Percentiles rank a stretch among this genome's conserved stretches.
These are phyloP conservation scores for Aspergillus thermomutatus DNA, from an alignment of 2,329 filamentous ascomycete species.

Conservation along the genomic window DNA sequence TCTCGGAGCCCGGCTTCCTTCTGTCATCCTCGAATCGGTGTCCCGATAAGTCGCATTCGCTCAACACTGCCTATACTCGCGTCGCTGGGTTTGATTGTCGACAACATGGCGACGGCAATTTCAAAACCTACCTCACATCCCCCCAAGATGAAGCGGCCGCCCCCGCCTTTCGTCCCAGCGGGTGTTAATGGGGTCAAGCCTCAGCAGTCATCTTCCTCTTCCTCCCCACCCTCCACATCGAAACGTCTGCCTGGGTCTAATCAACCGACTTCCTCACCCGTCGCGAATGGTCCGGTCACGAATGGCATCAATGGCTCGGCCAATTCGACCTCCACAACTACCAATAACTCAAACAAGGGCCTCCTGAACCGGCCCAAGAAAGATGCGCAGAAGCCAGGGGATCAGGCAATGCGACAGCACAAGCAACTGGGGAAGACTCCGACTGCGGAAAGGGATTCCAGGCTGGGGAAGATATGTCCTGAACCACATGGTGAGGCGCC, in stretches of 20 bases:
- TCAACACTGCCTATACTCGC: constrained; percentile 12
- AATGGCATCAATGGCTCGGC: constrained; percentile 39
- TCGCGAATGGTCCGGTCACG: constrained; percentile 39
- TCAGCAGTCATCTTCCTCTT: constrained; percentile 52
- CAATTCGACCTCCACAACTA: constrained; percentile 14
- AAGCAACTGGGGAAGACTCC: constrained; percentile 33
- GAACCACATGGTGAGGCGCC: constrained; percentile 45
- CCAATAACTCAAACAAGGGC: constrained; percentile 19
- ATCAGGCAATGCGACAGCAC: constrained; percentile 30
- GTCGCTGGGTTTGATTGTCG: constrained; percentile 17
- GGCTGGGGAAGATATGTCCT: constrained; percentile 35
- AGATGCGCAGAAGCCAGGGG: constrained; percentile 48
- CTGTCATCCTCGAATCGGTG: constrained; percentile 22
- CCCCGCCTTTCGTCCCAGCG: constrained; percentile 63
- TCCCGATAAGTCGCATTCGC: constrained; percentile 24
- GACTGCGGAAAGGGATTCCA: constrained; percentile 31
- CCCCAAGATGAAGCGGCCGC: constrained; percentile 66
- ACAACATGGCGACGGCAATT: constrained; percentile 43
- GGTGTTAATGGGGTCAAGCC: constrained; percentile 56
- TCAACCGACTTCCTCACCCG: constrained; percentile 48
- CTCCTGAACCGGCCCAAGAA: constrained; percentile 54
- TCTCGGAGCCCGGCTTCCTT: constrained; percentile 31
- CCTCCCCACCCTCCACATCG: constrained; percentile 53
- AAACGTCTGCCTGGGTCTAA: constrained; percentile 55
- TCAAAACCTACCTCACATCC: constrained; percentile 43